These are phyloP conservation scores for Arabidopsis arenosa DNA, from an alignment of 345 rosid genomes.

Conservation along the genomic window DNA sequence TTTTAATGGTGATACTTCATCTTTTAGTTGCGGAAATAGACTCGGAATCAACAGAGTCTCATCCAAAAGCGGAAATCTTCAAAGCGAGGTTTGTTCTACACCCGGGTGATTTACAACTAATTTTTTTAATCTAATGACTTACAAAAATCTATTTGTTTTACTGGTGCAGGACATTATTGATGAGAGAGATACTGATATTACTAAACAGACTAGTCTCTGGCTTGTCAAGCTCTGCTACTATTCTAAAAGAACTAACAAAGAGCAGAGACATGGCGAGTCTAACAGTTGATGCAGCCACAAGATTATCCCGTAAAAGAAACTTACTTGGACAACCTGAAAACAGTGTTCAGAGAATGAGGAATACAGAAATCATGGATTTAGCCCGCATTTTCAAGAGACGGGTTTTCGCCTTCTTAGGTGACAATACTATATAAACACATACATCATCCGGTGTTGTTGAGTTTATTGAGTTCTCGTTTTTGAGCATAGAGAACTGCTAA, in stretches of 20 bases:
- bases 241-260: slow-evolving; percentile 61
- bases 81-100: slow-evolving; percentile 66
- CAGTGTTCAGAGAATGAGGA: slow-evolving; percentile 53
- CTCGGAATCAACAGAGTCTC: slow-evolving; percentile 50
- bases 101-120: not conserved
- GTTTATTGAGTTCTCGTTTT: not conserved
- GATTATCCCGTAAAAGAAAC: slow-evolving; percentile 60
- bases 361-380: slow-evolving; percentile 66
- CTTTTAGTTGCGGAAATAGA: slow-evolving; percentile 68
- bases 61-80: slow-evolving; percentile 51
- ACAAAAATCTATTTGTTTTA: not conserved
- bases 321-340: slow-evolving; percentile 40
- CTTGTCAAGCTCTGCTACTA: slow-evolving; percentile 57
- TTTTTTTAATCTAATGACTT: not conserved
- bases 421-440: slow-evolving; percentile 2
- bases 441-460: not conserved
- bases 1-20: slow-evolving; percentile 75
- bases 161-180: slow-evolving; percentile 60
- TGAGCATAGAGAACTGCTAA: not conserved
- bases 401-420: slow-evolving; percentile 71
- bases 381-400: slow-evolving; percentile 69
- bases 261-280: slow-evolving; percentile 82
- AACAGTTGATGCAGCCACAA: slow-evolving; percentile 70
- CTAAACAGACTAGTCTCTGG: slow-evolving; percentile 81
- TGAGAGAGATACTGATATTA: slow-evolving; percentile 79